A percentile compares a stretch with the other conserved stretches of the same genome.
Conservation (phyloP, 192 early-diverging fungal genomes). For the Podila epigama region DNA sequence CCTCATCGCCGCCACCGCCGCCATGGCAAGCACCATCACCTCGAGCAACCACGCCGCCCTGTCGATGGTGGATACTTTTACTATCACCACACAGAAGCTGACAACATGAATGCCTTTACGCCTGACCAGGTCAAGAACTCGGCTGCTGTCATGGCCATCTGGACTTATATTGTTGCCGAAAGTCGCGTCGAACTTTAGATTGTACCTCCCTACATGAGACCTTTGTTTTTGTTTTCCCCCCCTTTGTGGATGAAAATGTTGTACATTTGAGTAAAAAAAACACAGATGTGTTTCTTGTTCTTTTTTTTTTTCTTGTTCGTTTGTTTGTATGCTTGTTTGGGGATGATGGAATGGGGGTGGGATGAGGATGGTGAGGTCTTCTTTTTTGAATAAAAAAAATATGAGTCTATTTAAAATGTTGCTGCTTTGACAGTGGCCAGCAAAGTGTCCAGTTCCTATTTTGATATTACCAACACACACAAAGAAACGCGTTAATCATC, state of each 20-base stretch:
- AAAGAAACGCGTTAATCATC: not conserved
- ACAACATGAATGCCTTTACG: constrained; percentile 59
- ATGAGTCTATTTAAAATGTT: constrained; percentile 34
- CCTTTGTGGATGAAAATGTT: too few species aligned
- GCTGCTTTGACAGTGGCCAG: constrained; percentile 43
- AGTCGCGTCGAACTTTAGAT: constrained; percentile 42
- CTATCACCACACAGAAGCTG: constrained; percentile 63
- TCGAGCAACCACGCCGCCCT: constrained; percentile 30
- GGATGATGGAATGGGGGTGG: too few species aligned
- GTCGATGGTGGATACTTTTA: constrained; percentile 61
- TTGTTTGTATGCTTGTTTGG: not conserved
- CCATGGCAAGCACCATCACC: constrained; percentile 20
- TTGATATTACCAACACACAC: too few species aligned
- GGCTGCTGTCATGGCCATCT: constrained; percentile 65
- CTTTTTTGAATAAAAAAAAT: not conserved
- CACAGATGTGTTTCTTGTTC: not conserved
- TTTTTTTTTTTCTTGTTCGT: not conserved
- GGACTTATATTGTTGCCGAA: constrained; percentile 65
- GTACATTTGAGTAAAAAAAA: not conserved
- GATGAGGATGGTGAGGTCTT: not conserved
- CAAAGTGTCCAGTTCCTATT: constrained; percentile 41
- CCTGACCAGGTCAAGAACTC: constrained; percentile 62
- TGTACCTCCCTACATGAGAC: too few species aligned
- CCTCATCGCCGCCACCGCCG: constrained; percentile 3
- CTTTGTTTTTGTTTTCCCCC: too few species aligned